Percentiles rank a stretch among this genome's conserved stretches.
phyloP scores from a whole-genome alignment of 495 filamentous ascomycete species.

The Rhizodiscina lignyota region DNA sequence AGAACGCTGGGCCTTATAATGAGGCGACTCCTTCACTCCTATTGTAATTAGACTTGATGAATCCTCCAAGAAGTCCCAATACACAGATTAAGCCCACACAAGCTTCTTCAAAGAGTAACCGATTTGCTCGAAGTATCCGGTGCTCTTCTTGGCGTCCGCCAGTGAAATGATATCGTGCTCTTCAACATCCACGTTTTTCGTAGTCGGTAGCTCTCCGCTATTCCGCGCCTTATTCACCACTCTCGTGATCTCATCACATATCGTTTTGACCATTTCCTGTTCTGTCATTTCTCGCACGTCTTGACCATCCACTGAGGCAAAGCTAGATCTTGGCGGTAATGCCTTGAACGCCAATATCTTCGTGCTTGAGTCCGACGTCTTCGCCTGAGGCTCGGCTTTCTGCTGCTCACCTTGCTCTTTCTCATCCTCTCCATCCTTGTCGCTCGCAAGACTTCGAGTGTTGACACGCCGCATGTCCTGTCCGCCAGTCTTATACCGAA shows the following conservation, averaged over 20 bases:
- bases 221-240: slow-evolving; percentile 16
- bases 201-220: slow-evolving; percentile 6
- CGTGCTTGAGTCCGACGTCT: slow-evolving; percentile 20
- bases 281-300: slow-evolving; percentile 36
- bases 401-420: slow-evolving; percentile 16
- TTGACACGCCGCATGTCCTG: slow-evolving; percentile 60
- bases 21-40: too few relatives aligned
- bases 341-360: slow-evolving; percentile 50
- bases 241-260: slow-evolving; percentile 45
- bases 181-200: too few relatives aligned
- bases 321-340: slow-evolving; percentile 34
- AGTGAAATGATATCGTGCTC: slow-evolving; percentile 64
- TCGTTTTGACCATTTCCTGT: slow-evolving; percentile 47
- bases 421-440: slow-evolving; percentile 11
- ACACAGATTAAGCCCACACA: slow-evolving; percentile 74
- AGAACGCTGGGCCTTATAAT: too few relatives aligned
- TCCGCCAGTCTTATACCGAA: slow-evolving; percentile 49
- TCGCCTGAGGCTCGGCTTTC: slow-evolving; percentile 11
- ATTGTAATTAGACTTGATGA: too few relatives aligned
- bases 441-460: slow-evolving; percentile 60
- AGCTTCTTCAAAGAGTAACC: slow-evolving; percentile 79
- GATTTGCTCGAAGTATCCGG: slow-evolving; percentile 68
- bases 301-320: slow-evolving; percentile 17
- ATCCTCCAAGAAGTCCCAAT: too few relatives aligned
- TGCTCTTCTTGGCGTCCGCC: slow-evolving; percentile 73